Evolutionary conservation across 257 asterid genomes (phyloP), one percentile per base, ranked within the genome.

Genomic region (Solanum neorickii): DNA sequence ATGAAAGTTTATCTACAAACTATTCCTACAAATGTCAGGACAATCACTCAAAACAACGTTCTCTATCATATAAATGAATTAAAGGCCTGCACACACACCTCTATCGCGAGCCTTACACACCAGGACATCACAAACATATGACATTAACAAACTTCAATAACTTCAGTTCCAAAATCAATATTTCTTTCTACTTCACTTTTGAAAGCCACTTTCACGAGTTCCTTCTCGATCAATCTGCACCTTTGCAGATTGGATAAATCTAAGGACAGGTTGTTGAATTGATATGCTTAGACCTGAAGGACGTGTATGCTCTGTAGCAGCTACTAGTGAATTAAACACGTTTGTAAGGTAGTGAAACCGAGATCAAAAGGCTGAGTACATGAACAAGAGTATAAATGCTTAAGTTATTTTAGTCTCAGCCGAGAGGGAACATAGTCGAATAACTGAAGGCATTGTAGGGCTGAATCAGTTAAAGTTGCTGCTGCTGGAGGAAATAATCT

Each of bases 401-500:
- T 14, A 47, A 18, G 20, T 14, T 7, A 29, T 3, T 14, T 47
- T 46, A 46, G 18, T 13, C 52, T 46, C 52, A 46, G 2, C 52
- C 18, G 18, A 46, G 52, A 47, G 7, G 56, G 56, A 47, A 47
- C 62, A 52, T 52, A 52, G 62, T 52, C 11, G 11, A 18, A 52
- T 52, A 52, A 10, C n/a, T 18, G n/a, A 7, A 56, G n/a, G 65
- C 65, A 56, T 56, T 56, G n/a, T 56, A n/a, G 65, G 65, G 65
- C n/a, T 56, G 4, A 56, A 56, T 56, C n/a, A n/a, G 86, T 83
- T 31, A 62, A 70, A 37, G 88, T n/a, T 31, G 78, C 84, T 82
- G 75, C 68, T 2, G 87, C 60, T 1, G 98, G 98, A 91, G 98
- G 99, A 78, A 96, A 97, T 90, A 95, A 87, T 8, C 96, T 86